Conservation (phyloP, 2,329 filamentous ascomycete genomes). For the Aspergillus hortae region DNA sequence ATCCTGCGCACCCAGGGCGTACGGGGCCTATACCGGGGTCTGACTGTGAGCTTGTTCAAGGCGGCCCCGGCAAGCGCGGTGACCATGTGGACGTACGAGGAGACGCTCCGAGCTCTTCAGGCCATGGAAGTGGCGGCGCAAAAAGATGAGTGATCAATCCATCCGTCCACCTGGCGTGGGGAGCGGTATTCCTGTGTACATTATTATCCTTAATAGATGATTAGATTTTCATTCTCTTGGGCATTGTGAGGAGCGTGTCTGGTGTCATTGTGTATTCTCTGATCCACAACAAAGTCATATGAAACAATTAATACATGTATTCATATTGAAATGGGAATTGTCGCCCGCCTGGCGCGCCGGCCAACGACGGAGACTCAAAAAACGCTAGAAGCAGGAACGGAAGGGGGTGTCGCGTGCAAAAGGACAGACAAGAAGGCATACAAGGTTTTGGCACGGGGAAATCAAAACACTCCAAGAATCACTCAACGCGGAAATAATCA, state of each 20-base stretch:
- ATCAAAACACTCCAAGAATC: constrained; percentile 17
- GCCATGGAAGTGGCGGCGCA: constrained; percentile 27
- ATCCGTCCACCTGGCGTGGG: background rate
- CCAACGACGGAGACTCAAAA: constrained; percentile 2
- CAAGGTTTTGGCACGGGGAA: constrained; percentile 10
- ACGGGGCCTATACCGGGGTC: constrained; percentile 78
- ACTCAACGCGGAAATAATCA: constrained; percentile 7
- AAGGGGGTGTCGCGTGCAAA: constrained; percentile 23
- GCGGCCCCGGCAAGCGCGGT: constrained; percentile 89
- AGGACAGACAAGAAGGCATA: constrained; percentile 9
- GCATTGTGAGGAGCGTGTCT: constrained; percentile 1
- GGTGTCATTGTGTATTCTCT: background rate
- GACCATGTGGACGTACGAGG: constrained; percentile 93
- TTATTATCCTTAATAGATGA: background rate
- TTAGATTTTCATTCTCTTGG: background rate
- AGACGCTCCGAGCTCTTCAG: constrained; percentile 60
- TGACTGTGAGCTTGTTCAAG: constrained; percentile 87
- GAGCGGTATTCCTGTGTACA: background rate
- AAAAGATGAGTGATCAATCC: constrained; percentile 3
- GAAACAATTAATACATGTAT: constrained; percentile 6
- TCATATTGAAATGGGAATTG: constrained; percentile 3
- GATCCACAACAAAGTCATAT: background rate
- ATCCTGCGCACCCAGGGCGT: constrained; percentile 72
- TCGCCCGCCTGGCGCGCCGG: background rate
- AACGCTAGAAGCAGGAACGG: constrained; percentile 20